Conservation (phyloP, 139 green algal species). For the Choricystis sp. region DNA sequence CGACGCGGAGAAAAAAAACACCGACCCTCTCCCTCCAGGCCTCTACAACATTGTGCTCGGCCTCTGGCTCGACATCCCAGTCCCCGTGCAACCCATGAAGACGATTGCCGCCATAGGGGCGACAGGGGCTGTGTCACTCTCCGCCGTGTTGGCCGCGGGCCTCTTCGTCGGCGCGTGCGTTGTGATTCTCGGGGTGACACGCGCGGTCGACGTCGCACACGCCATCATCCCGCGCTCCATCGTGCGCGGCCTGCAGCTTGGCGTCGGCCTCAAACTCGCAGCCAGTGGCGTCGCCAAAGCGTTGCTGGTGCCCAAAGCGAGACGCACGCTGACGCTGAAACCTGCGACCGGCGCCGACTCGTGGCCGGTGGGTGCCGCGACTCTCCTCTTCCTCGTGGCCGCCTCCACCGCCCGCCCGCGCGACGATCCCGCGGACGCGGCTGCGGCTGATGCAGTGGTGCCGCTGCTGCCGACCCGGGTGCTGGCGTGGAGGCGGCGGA, state of each 20-base stretch:
- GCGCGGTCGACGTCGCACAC: conserved; percentile 32
- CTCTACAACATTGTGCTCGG: conserved; percentile 55
- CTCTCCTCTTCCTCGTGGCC: not conserved
- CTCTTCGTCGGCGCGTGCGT: conserved; percentile 37
- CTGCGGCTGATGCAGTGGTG: not conserved
- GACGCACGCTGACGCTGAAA: not conserved
- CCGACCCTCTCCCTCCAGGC: conserved; percentile 2
- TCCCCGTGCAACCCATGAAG: conserved; percentile 71
- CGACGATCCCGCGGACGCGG: not conserved
- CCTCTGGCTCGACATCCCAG: conserved; percentile 36
- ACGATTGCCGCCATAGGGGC: conserved; percentile 53
- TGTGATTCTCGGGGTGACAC: conserved; percentile 33
- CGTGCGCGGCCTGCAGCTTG: conserved; percentile 44
- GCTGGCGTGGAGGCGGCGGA: not conserved
- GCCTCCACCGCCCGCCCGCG: not conserved
- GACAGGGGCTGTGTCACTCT: conserved; percentile 15
- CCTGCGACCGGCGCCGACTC: too few relatives aligned
- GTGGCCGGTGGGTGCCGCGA: not conserved
- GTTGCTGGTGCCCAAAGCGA: not conserved
- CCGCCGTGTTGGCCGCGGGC: conserved; percentile 39
- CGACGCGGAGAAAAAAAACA: too few relatives aligned
- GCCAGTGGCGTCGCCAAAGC: conserved; percentile 25
- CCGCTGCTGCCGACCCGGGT: too few relatives aligned
- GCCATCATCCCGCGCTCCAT: conserved; percentile 12
- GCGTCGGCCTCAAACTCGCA: conserved; percentile 49